Evolutionary conservation across 441 rosid species (phyloP).

Genomic region (Bruguiera hainesii): DNA sequence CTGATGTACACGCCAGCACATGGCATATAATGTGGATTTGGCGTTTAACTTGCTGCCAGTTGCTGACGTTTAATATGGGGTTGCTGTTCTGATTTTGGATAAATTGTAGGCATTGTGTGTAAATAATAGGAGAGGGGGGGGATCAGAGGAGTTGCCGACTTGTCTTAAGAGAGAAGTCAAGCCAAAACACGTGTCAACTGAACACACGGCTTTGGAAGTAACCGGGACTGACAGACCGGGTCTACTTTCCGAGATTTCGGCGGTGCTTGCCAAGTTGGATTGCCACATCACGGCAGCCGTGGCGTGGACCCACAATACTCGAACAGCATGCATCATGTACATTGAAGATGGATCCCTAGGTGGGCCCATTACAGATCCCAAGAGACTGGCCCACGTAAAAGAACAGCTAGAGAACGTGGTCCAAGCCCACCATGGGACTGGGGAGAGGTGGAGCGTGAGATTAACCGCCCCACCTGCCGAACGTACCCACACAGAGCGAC

Average conservation of each 20-base stretch:
- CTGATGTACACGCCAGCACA: no score
- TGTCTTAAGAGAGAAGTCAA: conserved; percentile 44
- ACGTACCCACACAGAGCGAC: conserved; percentile 67
- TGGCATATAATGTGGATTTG: no score
- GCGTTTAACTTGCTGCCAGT: no score
- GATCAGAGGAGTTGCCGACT: conserved; percentile 43
- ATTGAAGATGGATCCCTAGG: conserved; percentile 56
- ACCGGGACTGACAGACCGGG: conserved; percentile 72
- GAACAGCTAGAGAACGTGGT: conserved; percentile 56
- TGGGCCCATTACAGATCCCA: conserved; percentile 49
- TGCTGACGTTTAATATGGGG: no score
- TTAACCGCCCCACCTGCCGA: conserved; percentile 44
- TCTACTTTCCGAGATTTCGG: conserved; percentile 70
- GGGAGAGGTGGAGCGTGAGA: conserved; percentile 54
- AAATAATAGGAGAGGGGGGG: conserved; percentile 43
- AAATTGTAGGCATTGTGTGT: conserved; percentile 57
- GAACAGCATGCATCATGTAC: conserved; percentile 64
- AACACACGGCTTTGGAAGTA: conserved; percentile 74
- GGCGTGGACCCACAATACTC: conserved; percentile 83
- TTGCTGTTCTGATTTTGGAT: not conserved
- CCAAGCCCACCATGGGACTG: conserved; percentile 57
- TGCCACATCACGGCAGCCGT: conserved; percentile 68
- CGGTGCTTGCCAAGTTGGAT: conserved; percentile 53
- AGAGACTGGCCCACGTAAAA: conserved; percentile 43
- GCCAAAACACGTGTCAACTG: conserved; percentile 53